Conservation (phyloP, 1,284 basidiomycete genomes). For the Macrocystidia cucumis region DNA sequence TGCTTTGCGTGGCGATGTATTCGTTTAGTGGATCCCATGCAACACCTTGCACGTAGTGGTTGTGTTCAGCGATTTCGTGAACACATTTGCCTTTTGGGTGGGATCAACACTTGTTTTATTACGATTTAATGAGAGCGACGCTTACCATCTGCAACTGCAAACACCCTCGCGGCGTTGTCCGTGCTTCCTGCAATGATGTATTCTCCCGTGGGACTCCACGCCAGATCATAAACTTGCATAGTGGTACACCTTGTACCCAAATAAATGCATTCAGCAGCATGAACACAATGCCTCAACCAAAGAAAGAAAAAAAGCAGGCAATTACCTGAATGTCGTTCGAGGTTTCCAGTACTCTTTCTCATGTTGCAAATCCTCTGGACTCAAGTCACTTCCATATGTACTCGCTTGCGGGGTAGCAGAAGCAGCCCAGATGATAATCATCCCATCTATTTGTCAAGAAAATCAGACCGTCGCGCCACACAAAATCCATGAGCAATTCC, state of each 20-base stretch:
- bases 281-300: slow-evolving; percentile 3
- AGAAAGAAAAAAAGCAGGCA: slow-evolving; percentile 5
- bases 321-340: slow-evolving; percentile 78
- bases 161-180: slow-evolving; percentile 90
- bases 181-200: slow-evolving; percentile 94
- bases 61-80: slow-evolving; percentile 83
- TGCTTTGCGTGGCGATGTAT: slow-evolving; percentile 92
- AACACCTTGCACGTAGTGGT: slow-evolving; percentile 93
- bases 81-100: slow-evolving; percentile 61
- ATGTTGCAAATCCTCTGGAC: slow-evolving; percentile 71
- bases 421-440: slow-evolving; percentile 93
- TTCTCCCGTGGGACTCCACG: slow-evolving; percentile 95
- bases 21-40: slow-evolving; percentile 95
- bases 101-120: slow-evolving; percentile 8
- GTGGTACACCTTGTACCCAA: slow-evolving; percentile 61
- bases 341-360: slow-evolving; percentile 97
- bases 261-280: background rate
- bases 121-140: slow-evolving; percentile 5
- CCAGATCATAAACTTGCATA: slow-evolving; percentile 96
- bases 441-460: slow-evolving; percentile 66
- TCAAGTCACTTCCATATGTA: slow-evolving; percentile 72
- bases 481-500: slow-evolving; percentile 4
- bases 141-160: slow-evolving; percentile 69
- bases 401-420: slow-evolving; percentile 64
- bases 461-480: slow-evolving; percentile 8